phyloP scores from a whole-genome alignment of 306 rosid genomes.

The Corylus avellana region DNA sequence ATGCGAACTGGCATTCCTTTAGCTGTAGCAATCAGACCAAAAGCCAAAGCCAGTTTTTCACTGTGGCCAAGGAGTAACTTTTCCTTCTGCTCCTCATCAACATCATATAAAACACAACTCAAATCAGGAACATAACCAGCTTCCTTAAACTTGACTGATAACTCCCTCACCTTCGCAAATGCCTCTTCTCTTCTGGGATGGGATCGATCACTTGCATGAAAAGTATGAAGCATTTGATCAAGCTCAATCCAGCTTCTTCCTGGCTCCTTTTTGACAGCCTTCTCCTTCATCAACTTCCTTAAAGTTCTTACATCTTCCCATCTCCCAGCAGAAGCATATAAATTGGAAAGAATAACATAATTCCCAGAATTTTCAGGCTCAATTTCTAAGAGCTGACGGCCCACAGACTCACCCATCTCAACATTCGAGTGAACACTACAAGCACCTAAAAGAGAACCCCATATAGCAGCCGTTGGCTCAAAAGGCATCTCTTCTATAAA shows the following conservation, averaged over 20 bases:
- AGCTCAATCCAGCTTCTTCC: conserved; percentile 88
- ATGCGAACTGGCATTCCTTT: conserved; percentile 56
- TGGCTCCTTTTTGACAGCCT: conserved; percentile 69
- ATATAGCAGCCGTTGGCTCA: conserved; percentile 79
- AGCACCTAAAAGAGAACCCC: conserved; percentile 87
- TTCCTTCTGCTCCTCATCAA: conserved; percentile 93
- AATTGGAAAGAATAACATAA: conserved; percentile 79
- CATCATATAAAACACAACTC: conserved; percentile 79
- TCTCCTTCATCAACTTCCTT: conserved; percentile 69
- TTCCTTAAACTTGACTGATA: conserved; percentile 61
- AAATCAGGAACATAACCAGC: conserved; percentile 74
- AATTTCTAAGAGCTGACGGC: conserved; percentile 60
- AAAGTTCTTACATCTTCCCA: conserved; percentile 77
- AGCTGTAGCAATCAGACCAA: conserved; percentile 67
- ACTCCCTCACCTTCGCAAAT: conserved; percentile 58
- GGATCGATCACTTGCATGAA: conserved; percentile 72
- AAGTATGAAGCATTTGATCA: conserved; percentile 73
- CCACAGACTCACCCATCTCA: conserved; percentile 67
- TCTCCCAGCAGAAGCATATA: conserved; percentile 81
- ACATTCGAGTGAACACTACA: conserved; percentile 71
- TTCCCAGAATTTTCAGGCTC: conserved; percentile 90
- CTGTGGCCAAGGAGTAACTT: conserved; percentile 78
- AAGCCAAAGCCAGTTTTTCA: conserved; percentile 79
- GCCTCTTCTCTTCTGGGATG: conserved; percentile 90
- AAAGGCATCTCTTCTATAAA: conserved; percentile 59